These are phyloP conservation scores for Fusarium napiforme DNA, from an alignment of 2,329 filamentous ascomycete genomes.

Conservation along the genomic window DNA sequence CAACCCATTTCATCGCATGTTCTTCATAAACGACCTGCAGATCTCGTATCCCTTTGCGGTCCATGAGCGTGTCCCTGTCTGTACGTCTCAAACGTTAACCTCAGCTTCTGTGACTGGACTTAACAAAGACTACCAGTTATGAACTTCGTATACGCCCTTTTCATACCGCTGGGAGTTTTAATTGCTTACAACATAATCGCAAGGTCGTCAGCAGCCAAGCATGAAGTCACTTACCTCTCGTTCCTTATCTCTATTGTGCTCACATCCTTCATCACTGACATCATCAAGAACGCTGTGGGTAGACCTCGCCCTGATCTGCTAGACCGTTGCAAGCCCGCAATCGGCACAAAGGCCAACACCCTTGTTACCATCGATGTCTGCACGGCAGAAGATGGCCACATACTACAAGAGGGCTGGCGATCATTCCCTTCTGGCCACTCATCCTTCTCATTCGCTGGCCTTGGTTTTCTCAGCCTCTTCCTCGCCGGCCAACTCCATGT, in stretches of 20 bases:
- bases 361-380: slow-evolving; percentile 77
- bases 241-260: slow-evolving; percentile 81
- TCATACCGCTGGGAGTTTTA: slow-evolving; percentile 75
- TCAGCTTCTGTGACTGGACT: neutral
- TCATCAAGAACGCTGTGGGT: slow-evolving; percentile 89
- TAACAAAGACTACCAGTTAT: slow-evolving; percentile 58
- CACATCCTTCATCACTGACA: slow-evolving; percentile 85
- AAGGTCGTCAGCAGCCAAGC: slow-evolving; percentile 77
- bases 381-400: slow-evolving; percentile 75
- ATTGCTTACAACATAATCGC: slow-evolving; percentile 71
- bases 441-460: slow-evolving; percentile 80
- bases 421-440: slow-evolving; percentile 85
- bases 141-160: slow-evolving; percentile 83
- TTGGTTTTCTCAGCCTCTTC: slow-evolving; percentile 79
- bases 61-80: slow-evolving; percentile 82
- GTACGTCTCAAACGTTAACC: slow-evolving; percentile 58
- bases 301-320: slow-evolving; percentile 72
- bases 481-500: slow-evolving; percentile 74
- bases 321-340: slow-evolving; percentile 80
- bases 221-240: slow-evolving; percentile 86
- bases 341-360: slow-evolving; percentile 58
- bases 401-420: slow-evolving; percentile 84
- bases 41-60: slow-evolving; percentile 90
- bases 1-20: slow-evolving; percentile 94
- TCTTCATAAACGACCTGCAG: slow-evolving; percentile 83